Evolutionary conservation across 345 rosid species (phyloP).

Genomic region (Linum tenue): DNA sequence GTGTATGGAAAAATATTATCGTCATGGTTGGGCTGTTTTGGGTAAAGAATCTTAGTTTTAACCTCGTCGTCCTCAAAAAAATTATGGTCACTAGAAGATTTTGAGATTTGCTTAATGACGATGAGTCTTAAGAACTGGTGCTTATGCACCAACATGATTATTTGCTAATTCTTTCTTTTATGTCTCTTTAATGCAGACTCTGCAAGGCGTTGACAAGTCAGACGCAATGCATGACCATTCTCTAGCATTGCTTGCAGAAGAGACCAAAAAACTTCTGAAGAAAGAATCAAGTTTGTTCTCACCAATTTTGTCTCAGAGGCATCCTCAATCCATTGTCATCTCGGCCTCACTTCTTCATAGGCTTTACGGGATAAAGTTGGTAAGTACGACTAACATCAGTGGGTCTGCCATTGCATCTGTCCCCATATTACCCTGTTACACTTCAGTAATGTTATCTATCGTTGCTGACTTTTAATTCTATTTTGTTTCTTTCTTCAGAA

Average conservation of each 20-base stretch:
- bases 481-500: slow-evolving; percentile 47
- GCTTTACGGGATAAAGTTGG: slow-evolving; percentile 82
- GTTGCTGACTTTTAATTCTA: background rate
- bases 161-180: background rate
- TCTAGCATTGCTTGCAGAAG: slow-evolving; percentile 84
- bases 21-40: background rate
- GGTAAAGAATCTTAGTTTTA: background rate
- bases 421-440: background rate
- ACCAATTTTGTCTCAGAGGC: slow-evolving; percentile 75
- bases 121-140: background rate
- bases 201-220: slow-evolving; percentile 57
- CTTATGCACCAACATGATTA: too few relatives aligned
- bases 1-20: too few relatives aligned
- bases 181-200: slow-evolving; percentile 36
- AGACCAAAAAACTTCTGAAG: slow-evolving; percentile 62
- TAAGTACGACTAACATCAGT: slow-evolving; percentile 30
- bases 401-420: slow-evolving; percentile 4
- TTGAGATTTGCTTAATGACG: background rate
- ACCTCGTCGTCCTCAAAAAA: background rate
- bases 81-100: background rate
- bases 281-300: slow-evolving; percentile 60
- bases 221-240: slow-evolving; percentile 59
- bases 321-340: slow-evolving; percentile 62
- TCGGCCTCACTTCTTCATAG: slow-evolving; percentile 86
- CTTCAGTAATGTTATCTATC: background rate